These are phyloP conservation scores for Borovskyia barvae DNA, from an alignment of 208 protist species.

Conservation along the genomic window DNA sequence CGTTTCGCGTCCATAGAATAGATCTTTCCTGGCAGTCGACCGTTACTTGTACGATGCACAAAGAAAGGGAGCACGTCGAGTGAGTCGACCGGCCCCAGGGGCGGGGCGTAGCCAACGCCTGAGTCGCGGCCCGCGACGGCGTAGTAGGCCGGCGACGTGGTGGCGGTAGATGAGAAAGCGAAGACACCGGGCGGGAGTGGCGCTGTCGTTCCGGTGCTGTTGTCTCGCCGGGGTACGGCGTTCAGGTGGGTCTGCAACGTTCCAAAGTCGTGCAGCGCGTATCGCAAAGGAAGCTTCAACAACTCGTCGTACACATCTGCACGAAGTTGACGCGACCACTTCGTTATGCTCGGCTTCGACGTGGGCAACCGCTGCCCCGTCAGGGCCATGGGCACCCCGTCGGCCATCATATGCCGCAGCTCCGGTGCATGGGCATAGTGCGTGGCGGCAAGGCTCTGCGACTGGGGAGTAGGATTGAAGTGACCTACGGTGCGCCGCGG, in stretches of 20 bases:
- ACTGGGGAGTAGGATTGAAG: conserved; percentile 36
- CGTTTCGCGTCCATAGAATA: conserved; percentile 69
- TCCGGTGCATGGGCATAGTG: conserved; percentile 22
- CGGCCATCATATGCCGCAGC: conserved; percentile 22
- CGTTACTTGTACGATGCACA: conserved; percentile 80
- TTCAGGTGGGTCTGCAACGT: conserved; percentile 45
- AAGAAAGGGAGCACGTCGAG: conserved; percentile 82
- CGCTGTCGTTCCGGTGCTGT: not conserved
- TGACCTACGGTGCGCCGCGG: conserved; percentile 24
- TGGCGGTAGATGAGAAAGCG: not conserved
- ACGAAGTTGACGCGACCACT: conserved; percentile 61
- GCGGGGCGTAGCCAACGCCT: conserved; percentile 67
- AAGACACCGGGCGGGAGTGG: not conserved
- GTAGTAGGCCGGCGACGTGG: conserved; percentile 27
- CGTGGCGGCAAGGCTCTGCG: conserved; percentile 21
- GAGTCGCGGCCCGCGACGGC: conserved; percentile 47
- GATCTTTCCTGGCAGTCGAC: conserved; percentile 66
- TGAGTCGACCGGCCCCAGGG: conserved; percentile 74
- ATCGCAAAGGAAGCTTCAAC: conserved; percentile 83
- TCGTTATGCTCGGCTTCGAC: conserved; percentile 27
- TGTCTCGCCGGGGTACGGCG: not conserved
- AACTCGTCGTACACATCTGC: conserved; percentile 87
- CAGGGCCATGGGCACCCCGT: conserved; percentile 11
- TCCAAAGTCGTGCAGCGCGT: conserved; percentile 71
- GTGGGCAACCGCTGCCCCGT: conserved; percentile 24